These are phyloP conservation scores for Epichloe gansuensis DNA, from an alignment of 2,329 filamentous ascomycete species.

Conservation along the genomic window DNA sequence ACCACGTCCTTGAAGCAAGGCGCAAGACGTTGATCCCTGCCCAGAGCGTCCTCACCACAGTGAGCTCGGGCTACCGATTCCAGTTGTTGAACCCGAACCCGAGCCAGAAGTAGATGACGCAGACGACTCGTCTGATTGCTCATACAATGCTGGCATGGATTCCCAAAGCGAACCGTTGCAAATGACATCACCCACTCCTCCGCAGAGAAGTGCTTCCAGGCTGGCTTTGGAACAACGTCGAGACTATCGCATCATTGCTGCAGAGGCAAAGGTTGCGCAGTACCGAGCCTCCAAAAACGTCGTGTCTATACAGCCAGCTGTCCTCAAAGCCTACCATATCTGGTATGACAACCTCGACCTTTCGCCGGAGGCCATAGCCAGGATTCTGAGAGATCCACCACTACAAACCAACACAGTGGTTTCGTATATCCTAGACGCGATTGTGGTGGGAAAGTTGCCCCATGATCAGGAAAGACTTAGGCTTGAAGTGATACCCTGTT, in stretches of 20 bases:
- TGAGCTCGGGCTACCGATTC: slow-evolving; percentile 55
- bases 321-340: slow-evolving; percentile 48
- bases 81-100: slow-evolving; percentile 21
- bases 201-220: not conserved
- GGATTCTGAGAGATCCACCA: slow-evolving; percentile 47
- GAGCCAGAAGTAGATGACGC: not conserved
- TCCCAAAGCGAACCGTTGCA: not conserved
- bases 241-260: slow-evolving; percentile 32
- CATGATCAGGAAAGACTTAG: slow-evolving; percentile 34
- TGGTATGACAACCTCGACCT: slow-evolving; percentile 46
- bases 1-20: slow-evolving; percentile 56
- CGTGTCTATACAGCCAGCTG: slow-evolving; percentile 16
- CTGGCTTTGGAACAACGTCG: not conserved
- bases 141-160: not conserved
- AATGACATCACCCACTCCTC: not conserved
- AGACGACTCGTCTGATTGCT: not conserved
- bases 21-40: slow-evolving; percentile 52
- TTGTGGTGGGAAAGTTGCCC: slow-evolving; percentile 38
- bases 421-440: slow-evolving; percentile 44
- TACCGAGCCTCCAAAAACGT: slow-evolving; percentile 22
- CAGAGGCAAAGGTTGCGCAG: slow-evolving; percentile 25
- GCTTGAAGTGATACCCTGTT: slow-evolving; percentile 30
- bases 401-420: slow-evolving; percentile 43
- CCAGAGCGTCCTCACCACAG: slow-evolving; percentile 59
- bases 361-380: slow-evolving; percentile 35